Evolutionary conservation across 1,284 basidiomycete species (phyloP).

Genomic region (Papiliotrema laurentii): DNA sequence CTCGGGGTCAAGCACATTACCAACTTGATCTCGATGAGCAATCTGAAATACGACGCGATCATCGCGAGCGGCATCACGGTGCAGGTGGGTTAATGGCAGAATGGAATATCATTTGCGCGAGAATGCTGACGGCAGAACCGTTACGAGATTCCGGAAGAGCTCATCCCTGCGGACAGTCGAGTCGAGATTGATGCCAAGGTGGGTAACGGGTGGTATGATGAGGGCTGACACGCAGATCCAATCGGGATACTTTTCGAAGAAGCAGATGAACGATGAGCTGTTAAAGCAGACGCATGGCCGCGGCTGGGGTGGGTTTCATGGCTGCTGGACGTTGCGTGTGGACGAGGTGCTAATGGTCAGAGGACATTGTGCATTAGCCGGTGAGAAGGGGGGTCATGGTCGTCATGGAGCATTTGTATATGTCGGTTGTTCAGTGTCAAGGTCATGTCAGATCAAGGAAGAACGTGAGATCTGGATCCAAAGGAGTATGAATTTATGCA

Average conservation of each 20-base stretch:
- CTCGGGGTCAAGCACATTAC: conserved; percentile 85
- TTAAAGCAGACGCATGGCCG: conserved; percentile 80
- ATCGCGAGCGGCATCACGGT: conserved; percentile 83
- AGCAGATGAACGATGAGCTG: conserved; percentile 64
- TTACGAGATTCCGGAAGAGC: conserved; percentile 47
- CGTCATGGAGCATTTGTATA: too few relatives aligned
- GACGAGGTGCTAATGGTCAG: not conserved
- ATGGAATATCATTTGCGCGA: conserved; percentile 8
- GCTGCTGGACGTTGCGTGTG: too few relatives aligned
- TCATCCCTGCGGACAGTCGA: conserved; percentile 81
- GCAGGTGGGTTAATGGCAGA: conserved; percentile 78
- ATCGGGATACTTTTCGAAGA: conserved; percentile 83
- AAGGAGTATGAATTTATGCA: too few relatives aligned
- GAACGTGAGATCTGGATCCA: too few relatives aligned
- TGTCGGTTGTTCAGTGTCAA: too few relatives aligned
- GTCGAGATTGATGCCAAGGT: conserved; percentile 86
- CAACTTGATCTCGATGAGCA: conserved; percentile 79
- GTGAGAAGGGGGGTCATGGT: too few relatives aligned
- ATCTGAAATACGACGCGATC: conserved; percentile 90
- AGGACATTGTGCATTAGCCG: conserved; percentile 7
- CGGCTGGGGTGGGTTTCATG: conserved; percentile 60
- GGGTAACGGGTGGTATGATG: not conserved
- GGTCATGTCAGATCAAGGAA: too few relatives aligned
- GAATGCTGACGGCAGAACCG: conserved; percentile 3
- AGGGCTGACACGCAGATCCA: conserved; percentile 58